These are phyloP conservation scores for Rugiboletus extremiorientalis DNA, from an alignment of 1,284 basidiomycete genomes.

Conservation along the genomic window DNA sequence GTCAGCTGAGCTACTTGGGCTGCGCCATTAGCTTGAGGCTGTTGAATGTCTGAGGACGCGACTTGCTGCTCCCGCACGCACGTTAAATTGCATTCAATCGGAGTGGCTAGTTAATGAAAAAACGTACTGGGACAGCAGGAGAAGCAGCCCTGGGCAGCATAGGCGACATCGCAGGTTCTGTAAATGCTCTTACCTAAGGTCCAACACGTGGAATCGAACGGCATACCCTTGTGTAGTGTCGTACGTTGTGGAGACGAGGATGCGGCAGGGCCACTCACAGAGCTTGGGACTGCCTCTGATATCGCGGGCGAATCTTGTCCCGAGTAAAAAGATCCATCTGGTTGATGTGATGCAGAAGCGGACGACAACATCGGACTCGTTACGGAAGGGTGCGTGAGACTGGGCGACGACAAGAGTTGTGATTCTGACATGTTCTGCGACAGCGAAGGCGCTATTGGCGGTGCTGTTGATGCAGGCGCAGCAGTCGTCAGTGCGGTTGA, in stretches of 20 bases:
- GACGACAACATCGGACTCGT: slow-evolving; percentile 79
- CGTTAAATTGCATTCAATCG: slow-evolving; percentile 18
- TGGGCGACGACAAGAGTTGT: slow-evolving; percentile 63
- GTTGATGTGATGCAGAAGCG: slow-evolving; percentile 68
- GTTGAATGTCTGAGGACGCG: slow-evolving; percentile 34
- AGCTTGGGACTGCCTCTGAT: slow-evolving; percentile 64
- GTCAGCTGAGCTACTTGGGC: slow-evolving; percentile 31
- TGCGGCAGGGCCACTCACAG: slow-evolving; percentile 51
- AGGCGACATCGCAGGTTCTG: slow-evolving; percentile 43
- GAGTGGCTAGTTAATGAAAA: slow-evolving; percentile 3
- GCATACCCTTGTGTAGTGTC: slow-evolving; percentile 45
- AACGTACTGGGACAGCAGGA: slow-evolving; percentile 39
- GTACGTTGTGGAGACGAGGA: slow-evolving; percentile 57
- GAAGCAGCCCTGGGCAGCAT: slow-evolving; percentile 39
- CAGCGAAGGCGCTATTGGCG: slow-evolving; percentile 39
- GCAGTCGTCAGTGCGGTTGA: slow-evolving; percentile 29
- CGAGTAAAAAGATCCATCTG: slow-evolving; percentile 69
- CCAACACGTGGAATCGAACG: slow-evolving; percentile 7
- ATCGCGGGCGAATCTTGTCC: slow-evolving; percentile 67
- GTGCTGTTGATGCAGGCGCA: slow-evolving; percentile 36
- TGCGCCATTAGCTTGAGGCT: slow-evolving; percentile 37
- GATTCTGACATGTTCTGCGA: slow-evolving; percentile 47
- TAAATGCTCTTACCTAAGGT: slow-evolving; percentile 25
- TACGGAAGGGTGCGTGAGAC: slow-evolving; percentile 75
- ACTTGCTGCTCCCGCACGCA: slow-evolving; percentile 24